Evolutionary conservation across 139 green algal genomes (phyloP).

Genomic region (Coelastrella sp.): DNA sequence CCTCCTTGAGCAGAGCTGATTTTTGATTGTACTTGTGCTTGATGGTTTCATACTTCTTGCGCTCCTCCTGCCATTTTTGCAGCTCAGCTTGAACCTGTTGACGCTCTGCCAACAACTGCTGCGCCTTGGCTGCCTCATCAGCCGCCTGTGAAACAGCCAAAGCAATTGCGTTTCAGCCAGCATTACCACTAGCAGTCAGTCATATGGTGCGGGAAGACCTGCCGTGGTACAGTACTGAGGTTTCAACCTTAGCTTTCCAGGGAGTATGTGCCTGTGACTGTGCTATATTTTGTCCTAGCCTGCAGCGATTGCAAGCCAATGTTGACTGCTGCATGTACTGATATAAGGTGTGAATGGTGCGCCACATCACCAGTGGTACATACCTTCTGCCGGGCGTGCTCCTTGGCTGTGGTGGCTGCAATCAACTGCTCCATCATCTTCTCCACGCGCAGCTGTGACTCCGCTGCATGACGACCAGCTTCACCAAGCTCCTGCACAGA

Average conservation of each 20-base stretch:
- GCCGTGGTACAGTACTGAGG: background rate
- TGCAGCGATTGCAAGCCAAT: too few species aligned
- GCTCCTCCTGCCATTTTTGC: background rate
- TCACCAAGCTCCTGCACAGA: slow-evolving; percentile 39
- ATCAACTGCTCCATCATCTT: slow-evolving; percentile 44
- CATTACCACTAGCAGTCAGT: too few species aligned
- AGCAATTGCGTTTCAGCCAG: too few species aligned
- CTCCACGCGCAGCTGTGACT: slow-evolving; percentile 19
- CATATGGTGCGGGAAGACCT: background rate
- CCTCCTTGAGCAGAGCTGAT: slow-evolving; percentile 31
- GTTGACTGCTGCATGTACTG: too few species aligned
- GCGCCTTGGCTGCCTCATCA: slow-evolving; percentile 8
- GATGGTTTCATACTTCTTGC: background rate
- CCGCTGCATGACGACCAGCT: background rate
- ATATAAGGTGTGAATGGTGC: too few species aligned
- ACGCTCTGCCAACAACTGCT: slow-evolving; percentile 8
- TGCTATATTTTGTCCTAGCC: background rate
- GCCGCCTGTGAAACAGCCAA: background rate
- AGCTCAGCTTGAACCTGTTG: slow-evolving; percentile 9
- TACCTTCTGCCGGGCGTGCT: slow-evolving; percentile 40
- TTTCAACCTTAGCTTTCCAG: background rate
- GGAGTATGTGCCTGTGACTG: background rate
- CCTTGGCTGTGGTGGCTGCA: slow-evolving; percentile 27
- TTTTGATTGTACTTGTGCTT: slow-evolving; percentile 45
- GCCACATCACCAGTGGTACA: background rate